Percentiles rank a stretch among this genome's conserved stretches.
These are phyloP conservation scores for Linderniella brevidens DNA, from an alignment of 257 asterid species.

Conservation along the genomic window DNA sequence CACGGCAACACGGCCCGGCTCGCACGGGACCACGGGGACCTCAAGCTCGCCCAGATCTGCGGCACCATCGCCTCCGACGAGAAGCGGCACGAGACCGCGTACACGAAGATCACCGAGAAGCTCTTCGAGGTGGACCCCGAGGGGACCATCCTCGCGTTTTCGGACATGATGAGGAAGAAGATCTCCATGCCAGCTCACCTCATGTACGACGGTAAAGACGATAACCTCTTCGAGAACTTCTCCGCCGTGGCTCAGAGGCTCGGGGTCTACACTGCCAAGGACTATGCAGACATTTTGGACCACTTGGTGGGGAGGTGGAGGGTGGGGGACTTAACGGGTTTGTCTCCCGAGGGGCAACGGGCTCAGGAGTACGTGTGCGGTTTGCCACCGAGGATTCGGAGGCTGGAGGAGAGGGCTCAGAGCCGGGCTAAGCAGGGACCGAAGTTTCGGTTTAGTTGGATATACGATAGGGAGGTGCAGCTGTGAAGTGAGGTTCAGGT, in stretches of 20 bases:
- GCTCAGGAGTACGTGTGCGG: slow-evolving; percentile 69
- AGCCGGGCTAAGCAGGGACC: slow-evolving; percentile 38
- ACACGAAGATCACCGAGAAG: slow-evolving; percentile 67
- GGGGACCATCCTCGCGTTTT: slow-evolving; percentile 51
- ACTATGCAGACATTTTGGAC: slow-evolving; percentile 65
- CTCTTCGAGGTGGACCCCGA: slow-evolving; percentile 66
- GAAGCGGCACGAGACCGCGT: slow-evolving; percentile 77
- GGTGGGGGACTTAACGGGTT: slow-evolving; percentile 35
- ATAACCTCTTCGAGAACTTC: slow-evolving; percentile 47
- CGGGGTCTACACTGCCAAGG: slow-evolving; percentile 54
- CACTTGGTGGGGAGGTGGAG: slow-evolving; percentile 60
- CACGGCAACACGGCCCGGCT: slow-evolving; percentile 74
- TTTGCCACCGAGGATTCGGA: slow-evolving; percentile 48
- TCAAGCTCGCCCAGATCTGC: slow-evolving; percentile 62
- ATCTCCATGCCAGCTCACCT: slow-evolving; percentile 81
- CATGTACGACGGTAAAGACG: slow-evolving; percentile 68
- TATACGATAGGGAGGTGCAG: slow-evolving; percentile 46
- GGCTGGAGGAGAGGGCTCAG: slow-evolving; percentile 56
- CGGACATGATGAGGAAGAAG: slow-evolving; percentile 80
- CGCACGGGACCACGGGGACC: slow-evolving; percentile 59
- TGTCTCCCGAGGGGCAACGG: slow-evolving; percentile 42
- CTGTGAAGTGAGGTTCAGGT: slow-evolving; percentile 16
- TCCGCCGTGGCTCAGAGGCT: slow-evolving; percentile 66
- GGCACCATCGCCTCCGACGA: slow-evolving; percentile 70
- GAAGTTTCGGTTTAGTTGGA: slow-evolving; percentile 49